Evolutionary conservation across 768 basidiomycete genomes (phyloP), one percentile per base, ranked within the genome.

Genomic region (Russula abietina): DNA sequence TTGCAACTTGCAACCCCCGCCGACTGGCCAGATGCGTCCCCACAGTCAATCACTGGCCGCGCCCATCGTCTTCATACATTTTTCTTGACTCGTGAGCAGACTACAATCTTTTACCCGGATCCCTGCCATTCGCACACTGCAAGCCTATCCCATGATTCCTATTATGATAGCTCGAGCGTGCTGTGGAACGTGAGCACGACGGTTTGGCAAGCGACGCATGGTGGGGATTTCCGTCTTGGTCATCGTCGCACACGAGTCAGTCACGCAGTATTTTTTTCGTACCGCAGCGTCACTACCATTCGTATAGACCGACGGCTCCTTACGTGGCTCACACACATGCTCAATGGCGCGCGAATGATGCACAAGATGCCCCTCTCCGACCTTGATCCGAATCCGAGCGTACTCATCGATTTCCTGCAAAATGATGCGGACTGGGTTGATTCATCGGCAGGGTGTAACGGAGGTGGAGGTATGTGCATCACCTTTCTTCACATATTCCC

Each of bases 351-450:
- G 55, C 63, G 41, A 76, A 81, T 64, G 68, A 77, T 11, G 73
- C 67, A 93, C 71, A 98, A 96, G 83, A 96, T 98, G 91, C 88
- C 88, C 0, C 74, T 98, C 39, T 83, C 85, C 45, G 89, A 88
- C 30, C 76, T 99, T 59, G 97, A 98, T 73, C 97, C 95, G 26
- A 97, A 98, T 73, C 97, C 95, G 26, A 97, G 93, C 68, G 98
- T 98, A 97, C 77, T 98, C 8, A 81, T 98, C 62, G 96, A 95
- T 12, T 98, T 99, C 72, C 71, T 98, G 67, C 87, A 83, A 82
- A 85, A 91, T 70, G 88, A 92, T 74, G 77, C 71, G n/a, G 96
- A 98, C 59, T 98, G 93, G 90, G 73, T 79, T 19, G 93, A 98
- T 74, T 74, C 82, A 97, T 60, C 80, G 84, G 66, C 76, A 73